Base-by-base conservation (phyloP, 78 protist species). In the Tieghemostelium lacteum region DNA sequence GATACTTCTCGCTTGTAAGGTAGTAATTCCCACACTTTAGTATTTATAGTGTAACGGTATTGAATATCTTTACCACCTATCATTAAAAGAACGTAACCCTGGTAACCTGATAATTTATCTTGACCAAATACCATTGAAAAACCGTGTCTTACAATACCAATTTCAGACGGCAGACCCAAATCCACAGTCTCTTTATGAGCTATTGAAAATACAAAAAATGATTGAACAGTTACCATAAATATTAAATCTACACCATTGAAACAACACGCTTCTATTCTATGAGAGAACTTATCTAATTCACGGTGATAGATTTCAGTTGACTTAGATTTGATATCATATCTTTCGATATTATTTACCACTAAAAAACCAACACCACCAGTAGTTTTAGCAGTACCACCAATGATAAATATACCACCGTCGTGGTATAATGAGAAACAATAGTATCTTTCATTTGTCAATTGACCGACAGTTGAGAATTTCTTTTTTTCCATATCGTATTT, bases 301-400 rank as follows among this genome's bases (percentile, higher is more conserved):
- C 37, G 31, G 3, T 5, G 31, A 1, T 17, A 50, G 16, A 45
- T 31, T 34, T 2, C 26, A 37, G 31, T 22, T 50, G 19, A 2
- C 0, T 10, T 76, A 20, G 72, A 39, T 34, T 61, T 24, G 7
- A 49, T n/a, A 49, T 50, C 54, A 29, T 31, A 64, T 19, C 58
- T 33, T 50, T 76, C 87, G 2, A 76, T 76, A 3, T 29, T 49
- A 28, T 76, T 64, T 8, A 64, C 36, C 22, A 76, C 71, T 0
- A 52, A 26, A 8, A 55, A 62, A 22, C 50, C 62, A 10, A 74
- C 42, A 10, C 31, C 61, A 19, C 26, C 36, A 20, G 29, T 33
- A 16, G 55, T 55, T 63, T 76, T 76, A 36, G 28, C n/a, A 0
- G 87, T 76, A 24, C 87, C 87, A 33, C 87, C 87, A 20, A 76